Evolutionary conservation across 2,329 filamentous ascomycete genomes (phyloP), one percentile per base, ranked within the genome.

Genomic region (Cladophialophora carrionii): DNA sequence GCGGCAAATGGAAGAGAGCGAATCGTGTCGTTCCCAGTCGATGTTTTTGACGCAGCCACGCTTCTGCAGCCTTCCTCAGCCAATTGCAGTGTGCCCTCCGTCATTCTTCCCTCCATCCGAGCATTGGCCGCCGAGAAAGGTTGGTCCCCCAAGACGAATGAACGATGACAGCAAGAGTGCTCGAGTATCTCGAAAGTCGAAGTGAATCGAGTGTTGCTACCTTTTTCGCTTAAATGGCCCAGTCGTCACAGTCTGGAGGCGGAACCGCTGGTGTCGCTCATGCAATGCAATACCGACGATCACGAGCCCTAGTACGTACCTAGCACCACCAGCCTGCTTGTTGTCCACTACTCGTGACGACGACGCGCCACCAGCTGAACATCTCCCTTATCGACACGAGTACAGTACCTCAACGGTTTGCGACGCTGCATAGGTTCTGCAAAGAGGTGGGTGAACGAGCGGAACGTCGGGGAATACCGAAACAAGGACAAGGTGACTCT

Each of bases 381-480:
- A n/a, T 22, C 17, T 54, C 6, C 52, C 17, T 34, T 31, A 54
- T 54, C 48, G 22, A 52, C 22, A 24, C 48, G 20, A 29, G 26
- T 14, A 52, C 26, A 29, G 26, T 3, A 29, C 26, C 48, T 29
- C 48, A 52, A 3, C 10, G 22, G 48, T 29, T 14, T 24, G 22
- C 14, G 48, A 14, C 9, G 48, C 5, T n/a, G 20, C 48, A 52
- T 12, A 29, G 4, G 22, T 24, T 29, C 9, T n/a, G 48, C 26
- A 29, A 52, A 6, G 20, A 24, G 0, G 14, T 8, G 17, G 17
- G 65, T 61, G 61, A 63, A 64, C 63, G 61, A 68, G 49, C 53
- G 66, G 66, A 66, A 68, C 9, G 5, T 60, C 22, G 57, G 63
- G 61, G 65, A 24, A 61, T 46, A 10, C 31, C 20, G 46, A 53